These are phyloP conservation scores for Austroboletus novae-zelandiae DNA, from an alignment of 1,284 basidiomycete genomes.

Conservation along the genomic window DNA sequence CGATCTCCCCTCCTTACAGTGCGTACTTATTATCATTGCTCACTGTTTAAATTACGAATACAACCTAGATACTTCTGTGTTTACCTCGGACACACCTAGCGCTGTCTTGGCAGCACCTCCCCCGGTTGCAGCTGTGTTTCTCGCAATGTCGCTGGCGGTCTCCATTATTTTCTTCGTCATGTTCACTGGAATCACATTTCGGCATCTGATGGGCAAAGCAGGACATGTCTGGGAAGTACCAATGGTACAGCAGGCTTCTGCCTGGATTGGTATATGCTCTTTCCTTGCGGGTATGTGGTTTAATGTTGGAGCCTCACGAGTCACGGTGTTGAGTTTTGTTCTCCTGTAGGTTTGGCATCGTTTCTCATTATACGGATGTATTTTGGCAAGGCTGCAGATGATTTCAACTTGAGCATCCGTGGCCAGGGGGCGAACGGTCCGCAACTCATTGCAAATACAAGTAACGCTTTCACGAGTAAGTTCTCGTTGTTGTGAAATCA, in stretches of 20 bases:
- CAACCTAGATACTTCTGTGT: slow-evolving; percentile 55
- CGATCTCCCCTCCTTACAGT: slow-evolving; percentile 66
- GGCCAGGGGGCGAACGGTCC: slow-evolving; percentile 52
- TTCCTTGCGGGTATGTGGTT: slow-evolving; percentile 63
- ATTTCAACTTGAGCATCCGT: slow-evolving; percentile 66
- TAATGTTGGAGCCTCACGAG: not conserved
- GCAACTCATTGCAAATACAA: slow-evolving; percentile 56
- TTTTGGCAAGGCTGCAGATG: slow-evolving; percentile 74
- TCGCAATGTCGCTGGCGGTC: slow-evolving; percentile 59
- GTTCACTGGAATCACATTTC: slow-evolving; percentile 66
- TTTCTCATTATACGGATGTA: slow-evolving; percentile 76
- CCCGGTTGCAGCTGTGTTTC: slow-evolving; percentile 59
- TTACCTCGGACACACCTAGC: slow-evolving; percentile 56
- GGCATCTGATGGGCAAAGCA: slow-evolving; percentile 60
- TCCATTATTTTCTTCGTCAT: slow-evolving; percentile 65
- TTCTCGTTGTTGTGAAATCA: slow-evolving; percentile 13
- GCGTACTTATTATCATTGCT: slow-evolving; percentile 12
- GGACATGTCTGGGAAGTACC: slow-evolving; percentile 54
- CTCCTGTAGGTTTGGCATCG: slow-evolving; percentile 54
- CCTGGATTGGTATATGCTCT: slow-evolving; percentile 73
- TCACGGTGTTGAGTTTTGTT: not conserved
- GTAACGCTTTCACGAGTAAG: slow-evolving; percentile 77
- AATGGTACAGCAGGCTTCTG: slow-evolving; percentile 54
- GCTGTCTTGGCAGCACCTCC: slow-evolving; percentile 60
- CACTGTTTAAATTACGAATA: not conserved